Conservation (phyloP, 2,329 filamentous ascomycete species). For the Ophiostoma sp. region DNA sequence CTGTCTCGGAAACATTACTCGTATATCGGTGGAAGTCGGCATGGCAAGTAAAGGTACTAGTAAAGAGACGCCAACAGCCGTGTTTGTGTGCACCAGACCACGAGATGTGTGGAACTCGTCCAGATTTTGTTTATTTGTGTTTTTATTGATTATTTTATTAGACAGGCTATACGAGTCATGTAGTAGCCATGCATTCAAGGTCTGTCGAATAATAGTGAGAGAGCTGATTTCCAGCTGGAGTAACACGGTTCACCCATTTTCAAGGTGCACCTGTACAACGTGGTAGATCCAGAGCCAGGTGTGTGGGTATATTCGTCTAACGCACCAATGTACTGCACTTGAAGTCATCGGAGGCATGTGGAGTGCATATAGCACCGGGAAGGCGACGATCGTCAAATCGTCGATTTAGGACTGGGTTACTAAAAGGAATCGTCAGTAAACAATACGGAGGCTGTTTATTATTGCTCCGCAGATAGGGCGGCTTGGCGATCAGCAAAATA, state of each 20-base stretch:
- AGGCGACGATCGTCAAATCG: not conserved
- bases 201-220: too few species aligned
- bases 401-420: not conserved
- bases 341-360: not conserved
- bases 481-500: not conserved
- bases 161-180: too few species aligned
- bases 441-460: not conserved
- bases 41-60: not conserved
- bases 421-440: not conserved
- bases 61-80: not conserved
- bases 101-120: not conserved
- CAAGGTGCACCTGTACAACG: not conserved
- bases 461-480: not conserved
- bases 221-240: not conserved
- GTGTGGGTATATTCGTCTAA: not conserved
- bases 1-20: not conserved
- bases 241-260: not conserved
- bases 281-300: not conserved
- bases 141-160: too few species aligned
- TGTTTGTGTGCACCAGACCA: not conserved
- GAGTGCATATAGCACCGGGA: not conserved
- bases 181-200: too few species aligned
- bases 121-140: not conserved
- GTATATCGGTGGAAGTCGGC: not conserved
- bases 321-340: not conserved